Evolutionary conservation across 73 alveolate genomes (phyloP).

Genomic region (Paramecium biaurelia): DNA sequence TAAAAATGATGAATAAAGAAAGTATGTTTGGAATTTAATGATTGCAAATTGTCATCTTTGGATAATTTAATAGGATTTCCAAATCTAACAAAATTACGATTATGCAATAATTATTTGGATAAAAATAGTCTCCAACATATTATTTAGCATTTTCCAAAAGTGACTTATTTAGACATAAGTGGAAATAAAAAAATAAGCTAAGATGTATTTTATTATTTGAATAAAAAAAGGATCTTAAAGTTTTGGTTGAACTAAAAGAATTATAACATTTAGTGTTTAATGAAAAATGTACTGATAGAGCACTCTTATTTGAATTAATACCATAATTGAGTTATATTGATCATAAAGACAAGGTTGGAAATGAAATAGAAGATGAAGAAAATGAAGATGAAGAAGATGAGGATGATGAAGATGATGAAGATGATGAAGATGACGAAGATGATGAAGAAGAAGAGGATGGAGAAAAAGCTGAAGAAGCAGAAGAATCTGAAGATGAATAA

Average conservation of each 20-base stretch:
- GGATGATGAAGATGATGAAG: not conserved
- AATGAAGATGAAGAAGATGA: not conserved
- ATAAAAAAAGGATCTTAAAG: not conserved
- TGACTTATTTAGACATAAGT: not conserved
- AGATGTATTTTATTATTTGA: not conserved
- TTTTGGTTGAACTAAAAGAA: not conserved
- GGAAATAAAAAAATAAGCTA: not conserved
- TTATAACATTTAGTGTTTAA: not conserved
- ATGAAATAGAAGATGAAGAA: slow-evolving; percentile 5
- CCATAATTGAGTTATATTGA: not conserved
- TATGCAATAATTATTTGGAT: not conserved
- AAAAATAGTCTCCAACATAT: not conserved
- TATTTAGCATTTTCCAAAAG: not conserved
- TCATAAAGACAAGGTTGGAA: not conserved
- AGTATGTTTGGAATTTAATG: not conserved
- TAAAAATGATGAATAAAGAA: not conserved
- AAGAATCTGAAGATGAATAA: not conserved
- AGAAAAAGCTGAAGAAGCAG: slow-evolving; percentile 16
- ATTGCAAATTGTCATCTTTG: not conserved
- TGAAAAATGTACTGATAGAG: not conserved
- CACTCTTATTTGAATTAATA: not conserved
- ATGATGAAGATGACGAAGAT: not conserved
- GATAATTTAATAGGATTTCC: not conserved
- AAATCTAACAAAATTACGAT: not conserved
- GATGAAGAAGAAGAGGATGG: not conserved